Conservation (phyloP, 371 early-diverging fungal genomes). For the Sanchytrium tribonematis region DNA sequence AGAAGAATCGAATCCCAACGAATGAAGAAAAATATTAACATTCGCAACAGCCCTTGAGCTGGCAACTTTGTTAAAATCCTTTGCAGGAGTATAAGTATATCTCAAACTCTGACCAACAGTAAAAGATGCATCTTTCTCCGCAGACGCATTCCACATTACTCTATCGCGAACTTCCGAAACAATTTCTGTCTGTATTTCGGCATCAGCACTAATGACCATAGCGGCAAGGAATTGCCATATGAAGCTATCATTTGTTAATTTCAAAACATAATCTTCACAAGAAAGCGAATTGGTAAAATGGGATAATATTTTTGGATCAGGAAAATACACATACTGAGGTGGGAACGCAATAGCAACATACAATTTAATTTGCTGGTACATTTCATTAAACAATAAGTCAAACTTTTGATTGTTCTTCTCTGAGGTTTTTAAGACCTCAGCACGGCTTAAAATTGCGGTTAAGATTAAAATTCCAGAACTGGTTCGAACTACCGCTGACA, state of each 20-base stretch:
- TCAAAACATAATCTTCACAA: background rate
- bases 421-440: conserved; percentile 48
- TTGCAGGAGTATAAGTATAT: background rate
- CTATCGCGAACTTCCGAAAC: conserved; percentile 43
- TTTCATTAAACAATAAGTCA: background rate
- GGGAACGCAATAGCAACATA: background rate
- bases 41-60: conserved; percentile 34
- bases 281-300: background rate
- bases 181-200: conserved; percentile 67
- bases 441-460: conserved; percentile 61
- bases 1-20: conserved; percentile 36
- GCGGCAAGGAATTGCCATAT: conserved; percentile 95
- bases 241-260: conserved; percentile 39
- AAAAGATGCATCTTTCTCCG: too few species aligned
- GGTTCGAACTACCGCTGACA: background rate
- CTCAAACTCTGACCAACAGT: background rate
- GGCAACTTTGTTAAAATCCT: conserved; percentile 24
- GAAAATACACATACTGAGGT: background rate
- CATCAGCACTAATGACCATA: conserved; percentile 58
- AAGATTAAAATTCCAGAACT: conserved; percentile 57
- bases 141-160: background rate
- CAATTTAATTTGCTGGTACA: background rate
- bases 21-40: conserved; percentile 74
- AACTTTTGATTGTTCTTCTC: background rate
- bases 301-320: background rate